These are phyloP conservation scores for Agrocybe praecox DNA, from an alignment of 768 basidiomycete species.

Conservation along the genomic window DNA sequence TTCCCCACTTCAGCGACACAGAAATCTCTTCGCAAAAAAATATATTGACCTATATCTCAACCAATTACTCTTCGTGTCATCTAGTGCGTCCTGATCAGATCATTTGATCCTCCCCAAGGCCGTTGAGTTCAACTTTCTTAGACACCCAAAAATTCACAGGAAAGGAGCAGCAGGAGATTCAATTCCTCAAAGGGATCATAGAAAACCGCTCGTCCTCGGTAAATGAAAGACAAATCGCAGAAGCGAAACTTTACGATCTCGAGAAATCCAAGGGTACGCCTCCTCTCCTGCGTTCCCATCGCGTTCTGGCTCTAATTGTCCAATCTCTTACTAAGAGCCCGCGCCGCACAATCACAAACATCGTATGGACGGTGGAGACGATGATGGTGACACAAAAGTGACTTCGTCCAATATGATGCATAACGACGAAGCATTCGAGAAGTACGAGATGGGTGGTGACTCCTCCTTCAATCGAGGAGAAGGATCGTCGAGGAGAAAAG, in stretches of 20 bases:
- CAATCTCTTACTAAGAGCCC: too few relatives aligned
- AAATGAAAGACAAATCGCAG: slow-evolving; percentile 6
- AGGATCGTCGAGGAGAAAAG: slow-evolving; percentile 1
- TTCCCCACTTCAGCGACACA: too few relatives aligned
- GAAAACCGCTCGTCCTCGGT: not conserved
- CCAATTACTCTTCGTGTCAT: too few relatives aligned
- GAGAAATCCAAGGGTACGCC: slow-evolving; percentile 14
- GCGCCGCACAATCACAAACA: slow-evolving; percentile 21
- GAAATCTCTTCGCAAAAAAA: too few relatives aligned
- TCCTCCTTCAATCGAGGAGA: not conserved
- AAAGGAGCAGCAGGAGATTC: slow-evolving; percentile 7
- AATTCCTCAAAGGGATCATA: not conserved
- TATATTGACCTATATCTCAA: too few relatives aligned
- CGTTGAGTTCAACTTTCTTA: too few relatives aligned
- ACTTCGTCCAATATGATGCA: slow-evolving; percentile 11
- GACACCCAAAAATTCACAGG: not conserved
- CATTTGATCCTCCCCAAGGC: too few relatives aligned
- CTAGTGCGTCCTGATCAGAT: too few relatives aligned
- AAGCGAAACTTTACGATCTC: slow-evolving; percentile 9
- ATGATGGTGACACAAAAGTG: not conserved
- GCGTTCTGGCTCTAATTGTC: too few relatives aligned
- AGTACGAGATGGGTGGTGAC: slow-evolving; percentile 19
- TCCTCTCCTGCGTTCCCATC: not conserved
- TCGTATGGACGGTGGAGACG: slow-evolving; percentile 1
- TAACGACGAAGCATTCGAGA: slow-evolving; percentile 23